Evolutionary conservation across 2,329 filamentous ascomycete genomes (phyloP).

Genomic region (Arachnopeziza araneosa): DNA sequence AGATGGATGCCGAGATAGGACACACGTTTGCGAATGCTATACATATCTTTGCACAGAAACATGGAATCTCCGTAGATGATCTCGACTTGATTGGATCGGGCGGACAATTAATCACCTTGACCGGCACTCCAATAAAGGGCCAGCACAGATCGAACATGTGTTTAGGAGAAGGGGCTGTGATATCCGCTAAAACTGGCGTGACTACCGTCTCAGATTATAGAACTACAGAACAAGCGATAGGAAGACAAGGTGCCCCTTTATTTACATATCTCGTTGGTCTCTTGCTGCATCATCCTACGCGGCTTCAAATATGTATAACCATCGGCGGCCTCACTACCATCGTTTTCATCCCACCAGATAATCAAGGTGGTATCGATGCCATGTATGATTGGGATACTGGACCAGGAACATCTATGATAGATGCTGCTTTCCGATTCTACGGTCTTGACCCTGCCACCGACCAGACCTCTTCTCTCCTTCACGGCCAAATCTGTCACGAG

Average conservation of each 20-base stretch:
- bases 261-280: conserved; percentile 29
- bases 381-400: conserved; percentile 33
- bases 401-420: conserved; percentile 29
- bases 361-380: conserved; percentile 29
- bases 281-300: conserved; percentile 28
- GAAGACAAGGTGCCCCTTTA: conserved; percentile 29
- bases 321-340: conserved; percentile 30
- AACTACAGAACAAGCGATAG: conserved; percentile 31
- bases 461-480: conserved; percentile 16
- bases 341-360: conserved; percentile 28
- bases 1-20: conserved; percentile 31
- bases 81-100: conserved; percentile 30
- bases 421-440: conserved; percentile 27
- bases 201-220: conserved; percentile 31
- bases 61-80: conserved; percentile 27
- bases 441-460: conserved; percentile 26
- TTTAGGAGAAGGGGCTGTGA: conserved; percentile 30
- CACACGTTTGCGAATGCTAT: conserved; percentile 30
- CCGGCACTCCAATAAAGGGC: conserved; percentile 25
- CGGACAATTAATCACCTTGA: conserved; percentile 28
- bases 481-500: conserved; percentile 28
- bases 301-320: conserved; percentile 29
- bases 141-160: conserved; percentile 31
- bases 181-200: conserved; percentile 31
- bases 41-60: conserved; percentile 28